A percentile compares a stretch with the other conserved stretches of the same genome.
Evolutionary conservation across 2,329 filamentous ascomycete genomes (phyloP).

Genomic region (Fusarium albidum): DNA sequence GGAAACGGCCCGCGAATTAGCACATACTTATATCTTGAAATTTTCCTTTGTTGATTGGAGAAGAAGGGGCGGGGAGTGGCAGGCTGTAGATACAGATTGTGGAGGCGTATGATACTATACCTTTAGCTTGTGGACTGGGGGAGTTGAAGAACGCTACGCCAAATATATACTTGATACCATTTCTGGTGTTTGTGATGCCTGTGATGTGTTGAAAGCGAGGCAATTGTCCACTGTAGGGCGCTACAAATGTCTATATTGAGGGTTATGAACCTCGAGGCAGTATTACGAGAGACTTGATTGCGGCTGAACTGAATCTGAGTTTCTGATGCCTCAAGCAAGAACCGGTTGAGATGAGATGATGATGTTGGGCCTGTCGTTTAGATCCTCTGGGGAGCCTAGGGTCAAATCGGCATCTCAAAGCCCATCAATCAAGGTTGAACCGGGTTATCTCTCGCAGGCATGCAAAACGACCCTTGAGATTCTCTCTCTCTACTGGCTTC

Average conservation of each 20-base stretch:
- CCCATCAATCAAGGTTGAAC: background rate
- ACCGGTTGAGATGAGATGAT: conserved; percentile 19
- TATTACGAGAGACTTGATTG: background rate
- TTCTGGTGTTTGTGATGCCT: background rate
- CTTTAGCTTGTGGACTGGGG: conserved; percentile 16
- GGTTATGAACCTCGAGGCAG: background rate
- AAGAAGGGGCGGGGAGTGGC: conserved; percentile 9
- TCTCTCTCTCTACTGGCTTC: too few species aligned
- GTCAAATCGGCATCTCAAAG: background rate
- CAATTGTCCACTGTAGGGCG: background rate
- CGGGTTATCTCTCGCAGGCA: background rate
- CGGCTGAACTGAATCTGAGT: background rate
- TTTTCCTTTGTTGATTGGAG: conserved; percentile 41
- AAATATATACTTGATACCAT: conserved; percentile 29
- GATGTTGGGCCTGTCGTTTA: conserved; percentile 13
- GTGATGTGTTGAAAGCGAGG: background rate
- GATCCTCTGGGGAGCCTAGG: background rate
- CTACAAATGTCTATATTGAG: too few species aligned
- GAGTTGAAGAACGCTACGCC: conserved; percentile 24
- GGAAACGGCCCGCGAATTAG: conserved; percentile 35
- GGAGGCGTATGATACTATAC: conserved; percentile 28
- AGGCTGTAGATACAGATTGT: conserved; percentile 36
- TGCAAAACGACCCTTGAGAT: too few species aligned
- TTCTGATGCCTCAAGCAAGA: background rate
- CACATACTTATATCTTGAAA: conserved; percentile 24